Percentiles rank a stretch among this genome's conserved stretches.
Evolutionary conservation across 805 yeast genomes (phyloP).

Genomic region (Cyberlindnera meyerae): DNA sequence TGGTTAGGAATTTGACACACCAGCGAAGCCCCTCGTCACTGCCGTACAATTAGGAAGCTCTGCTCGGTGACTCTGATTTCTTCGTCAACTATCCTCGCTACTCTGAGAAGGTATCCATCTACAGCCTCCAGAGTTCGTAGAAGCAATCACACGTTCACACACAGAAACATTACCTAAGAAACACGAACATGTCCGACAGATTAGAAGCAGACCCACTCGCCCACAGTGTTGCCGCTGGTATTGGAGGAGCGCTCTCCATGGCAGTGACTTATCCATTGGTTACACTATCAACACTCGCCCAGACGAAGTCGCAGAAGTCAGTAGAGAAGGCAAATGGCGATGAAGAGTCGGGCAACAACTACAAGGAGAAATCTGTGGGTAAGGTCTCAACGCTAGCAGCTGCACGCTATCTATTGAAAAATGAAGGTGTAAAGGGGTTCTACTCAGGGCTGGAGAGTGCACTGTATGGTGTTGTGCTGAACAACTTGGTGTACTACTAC

Average conservation of each 20-base stretch:
- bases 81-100: too few species aligned
- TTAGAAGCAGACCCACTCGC: constrained; percentile 36
- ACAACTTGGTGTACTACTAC: constrained; percentile 87
- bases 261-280: constrained; percentile 86
- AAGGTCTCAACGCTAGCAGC: constrained; percentile 31
- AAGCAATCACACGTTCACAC: too few species aligned
- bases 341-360: too few species aligned
- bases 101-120: too few species aligned
- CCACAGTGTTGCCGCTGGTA: constrained; percentile 93
- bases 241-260: constrained; percentile 88
- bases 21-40: too few species aligned
- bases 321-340: constrained; percentile 12
- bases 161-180: too few species aligned
- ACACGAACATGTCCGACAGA: constrained; percentile 23
- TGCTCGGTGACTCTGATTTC: too few species aligned
- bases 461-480: constrained; percentile 74
- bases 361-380: constrained; percentile 18
- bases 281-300: constrained; percentile 83
- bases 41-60: too few species aligned
- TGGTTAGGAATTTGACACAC: too few species aligned
- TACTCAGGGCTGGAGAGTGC: constrained; percentile 89
- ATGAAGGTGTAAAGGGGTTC: constrained; percentile 63
- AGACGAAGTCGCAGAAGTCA: constrained; percentile 44
- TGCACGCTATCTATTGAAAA: constrained; percentile 42
- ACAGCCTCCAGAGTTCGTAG: too few species aligned